phyloP scores from a whole-genome alignment of 2,329 filamentous ascomycete species.

The Domatiomyces catenatus region DNA sequence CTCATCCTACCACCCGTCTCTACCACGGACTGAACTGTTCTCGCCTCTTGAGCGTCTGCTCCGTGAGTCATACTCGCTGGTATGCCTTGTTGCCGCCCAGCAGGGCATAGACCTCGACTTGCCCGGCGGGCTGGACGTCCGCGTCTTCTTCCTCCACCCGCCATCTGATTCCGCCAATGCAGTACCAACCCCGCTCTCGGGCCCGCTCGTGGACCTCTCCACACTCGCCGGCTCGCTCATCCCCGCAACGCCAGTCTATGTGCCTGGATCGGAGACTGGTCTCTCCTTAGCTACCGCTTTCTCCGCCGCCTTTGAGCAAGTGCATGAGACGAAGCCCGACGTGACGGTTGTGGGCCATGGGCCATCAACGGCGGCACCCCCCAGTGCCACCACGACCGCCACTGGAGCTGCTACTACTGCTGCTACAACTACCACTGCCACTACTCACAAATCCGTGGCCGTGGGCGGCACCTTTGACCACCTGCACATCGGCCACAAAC shows the following conservation, averaged over 20 bases:
- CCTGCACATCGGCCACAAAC: conserved; percentile 85
- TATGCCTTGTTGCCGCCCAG: conserved; percentile 55
- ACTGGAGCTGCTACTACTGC: neutral
- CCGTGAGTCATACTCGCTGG: conserved; percentile 61
- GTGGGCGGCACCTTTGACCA: conserved; percentile 95
- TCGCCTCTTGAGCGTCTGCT: conserved; percentile 47
- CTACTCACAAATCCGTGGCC: conserved; percentile 48
- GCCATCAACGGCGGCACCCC: conserved; percentile 4
- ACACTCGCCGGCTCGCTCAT: conserved; percentile 29
- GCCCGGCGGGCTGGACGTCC: conserved; percentile 57
- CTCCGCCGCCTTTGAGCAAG: conserved; percentile 10
- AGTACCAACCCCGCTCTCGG: conserved; percentile 16
- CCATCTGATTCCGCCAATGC: conserved; percentile 4
- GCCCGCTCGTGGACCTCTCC: conserved; percentile 36
- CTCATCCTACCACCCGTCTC: conserved; percentile 5
- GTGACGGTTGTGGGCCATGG: conserved; percentile 9
- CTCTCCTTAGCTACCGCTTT: conserved; percentile 28
- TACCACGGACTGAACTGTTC: conserved; percentile 10
- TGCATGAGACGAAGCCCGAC: conserved; percentile 4
- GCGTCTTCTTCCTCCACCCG: conserved; percentile 50
- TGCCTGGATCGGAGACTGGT: conserved; percentile 25
- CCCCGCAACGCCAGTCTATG: conserved; percentile 10
- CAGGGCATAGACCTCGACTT: conserved; percentile 48
- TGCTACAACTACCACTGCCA: neutral
- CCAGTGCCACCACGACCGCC: neutral